Conservation (phyloP, 2,329 filamentous ascomycete species). For the Clarireedia paspali region DNA sequence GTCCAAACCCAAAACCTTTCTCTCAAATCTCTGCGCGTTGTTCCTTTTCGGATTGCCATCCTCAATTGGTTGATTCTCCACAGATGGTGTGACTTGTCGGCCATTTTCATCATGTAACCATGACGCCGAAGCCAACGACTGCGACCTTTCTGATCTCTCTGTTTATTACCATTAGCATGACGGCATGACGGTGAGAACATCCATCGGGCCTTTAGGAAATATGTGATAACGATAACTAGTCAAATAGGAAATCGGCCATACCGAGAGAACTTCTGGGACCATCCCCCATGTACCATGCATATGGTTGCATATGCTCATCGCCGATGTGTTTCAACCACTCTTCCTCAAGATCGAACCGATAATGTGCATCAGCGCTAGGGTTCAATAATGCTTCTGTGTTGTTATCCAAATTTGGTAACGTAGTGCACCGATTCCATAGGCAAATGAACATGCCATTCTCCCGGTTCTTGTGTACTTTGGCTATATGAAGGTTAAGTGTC, state of each 20-base stretch:
- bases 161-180: neutral
- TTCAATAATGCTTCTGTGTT: neutral
- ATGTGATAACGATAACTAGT: neutral
- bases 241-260: constrained; percentile 8
- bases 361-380: constrained; percentile 7
- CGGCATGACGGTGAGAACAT: neutral
- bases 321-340: constrained; percentile 46
- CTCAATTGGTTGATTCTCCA: constrained; percentile 45
- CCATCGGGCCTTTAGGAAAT: neutral
- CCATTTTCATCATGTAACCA: constrained; percentile 47
- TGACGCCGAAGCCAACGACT: constrained; percentile 8
- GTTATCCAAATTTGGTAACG: constrained; percentile 11
- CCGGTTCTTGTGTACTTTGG: constrained; percentile 38
- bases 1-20: constrained; percentile 8
- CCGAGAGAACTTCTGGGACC: constrained; percentile 36
- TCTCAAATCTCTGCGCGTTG: constrained; percentile 19
- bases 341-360: constrained; percentile 17
- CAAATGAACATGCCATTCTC: constrained; percentile 26
- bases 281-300: constrained; percentile 53
- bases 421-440: constrained; percentile 36
- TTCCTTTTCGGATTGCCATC: constrained; percentile 26
- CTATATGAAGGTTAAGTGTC: constrained; percentile 48
- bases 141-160: constrained; percentile 9
- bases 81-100: constrained; percentile 50
- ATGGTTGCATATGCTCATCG: constrained; percentile 42